Percentiles rank a stretch among this genome's conserved stretches.
These are phyloP conservation scores for Neonectria hederae DNA, from an alignment of 2,329 filamentous ascomycete genomes.

Conservation along the genomic window DNA sequence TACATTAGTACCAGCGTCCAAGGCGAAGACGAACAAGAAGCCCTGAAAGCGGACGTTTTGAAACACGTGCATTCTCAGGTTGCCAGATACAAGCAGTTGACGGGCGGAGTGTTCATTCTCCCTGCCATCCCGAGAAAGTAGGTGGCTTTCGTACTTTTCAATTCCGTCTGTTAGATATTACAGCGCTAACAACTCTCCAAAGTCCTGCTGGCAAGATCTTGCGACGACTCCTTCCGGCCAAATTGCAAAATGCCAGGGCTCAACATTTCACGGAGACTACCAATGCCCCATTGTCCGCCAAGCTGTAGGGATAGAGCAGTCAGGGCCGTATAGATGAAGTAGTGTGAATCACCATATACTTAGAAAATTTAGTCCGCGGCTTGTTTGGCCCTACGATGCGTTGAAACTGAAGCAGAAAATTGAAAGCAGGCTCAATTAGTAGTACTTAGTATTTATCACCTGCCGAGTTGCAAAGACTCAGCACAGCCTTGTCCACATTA, in stretches of 20 bases:
- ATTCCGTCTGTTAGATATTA: too few species aligned
- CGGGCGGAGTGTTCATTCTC: constrained; percentile 8
- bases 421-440: neutral
- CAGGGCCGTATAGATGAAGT: neutral
- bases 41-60: neutral
- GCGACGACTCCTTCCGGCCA: constrained; percentile 10
- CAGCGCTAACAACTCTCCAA: neutral
- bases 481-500: constrained; percentile 23
- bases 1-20: constrained; percentile 10
- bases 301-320: neutral
- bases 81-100: constrained; percentile 9
- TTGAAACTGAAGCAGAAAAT: neutral
- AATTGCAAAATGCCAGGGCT: neutral
- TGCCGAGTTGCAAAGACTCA: constrained; percentile 18
- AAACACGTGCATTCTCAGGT: constrained; percentile 6
- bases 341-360: neutral
- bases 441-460: neutral
- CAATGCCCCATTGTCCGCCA: neutral
- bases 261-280: neutral
- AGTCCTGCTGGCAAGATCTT: constrained; percentile 16
- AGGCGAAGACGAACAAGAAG: neutral
- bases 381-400: neutral
- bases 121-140: constrained; percentile 11
- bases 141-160: neutral
- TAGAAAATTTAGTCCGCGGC: neutral